Evolutionary conservation across 1,284 basidiomycete species (phyloP).

Genomic region (Apiotrichum mycotoxinovorans): DNA sequence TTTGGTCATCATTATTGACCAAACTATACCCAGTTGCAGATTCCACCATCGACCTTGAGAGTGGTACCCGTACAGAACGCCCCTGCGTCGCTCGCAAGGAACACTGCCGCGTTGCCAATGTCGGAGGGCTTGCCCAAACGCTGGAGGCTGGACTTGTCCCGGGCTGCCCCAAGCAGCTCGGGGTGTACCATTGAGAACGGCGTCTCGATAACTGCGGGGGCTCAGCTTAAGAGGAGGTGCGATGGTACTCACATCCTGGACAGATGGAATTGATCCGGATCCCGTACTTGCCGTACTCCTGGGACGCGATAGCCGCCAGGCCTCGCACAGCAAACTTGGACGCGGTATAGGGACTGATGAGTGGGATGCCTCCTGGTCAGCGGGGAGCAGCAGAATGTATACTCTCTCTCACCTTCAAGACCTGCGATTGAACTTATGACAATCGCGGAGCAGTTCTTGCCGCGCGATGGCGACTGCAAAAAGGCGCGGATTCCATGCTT

Average conservation of each 20-base stretch:
- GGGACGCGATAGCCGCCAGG: constrained; percentile 24
- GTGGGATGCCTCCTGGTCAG: constrained; percentile 22
- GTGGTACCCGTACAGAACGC: constrained; percentile 27
- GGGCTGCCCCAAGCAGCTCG: constrained; percentile 11
- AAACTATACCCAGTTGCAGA: background rate
- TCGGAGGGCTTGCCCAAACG: constrained; percentile 30
- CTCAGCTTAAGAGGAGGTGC: background rate
- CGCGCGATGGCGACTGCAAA: constrained; percentile 19
- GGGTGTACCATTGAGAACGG: constrained; percentile 14
- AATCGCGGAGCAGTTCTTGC: constrained; percentile 28
- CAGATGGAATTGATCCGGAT: constrained; percentile 34
- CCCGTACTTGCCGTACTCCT: constrained; percentile 28
- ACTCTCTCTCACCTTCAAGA: constrained; percentile 17
- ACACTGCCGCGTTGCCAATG: constrained; percentile 28
- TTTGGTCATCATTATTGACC: too few relatives aligned
- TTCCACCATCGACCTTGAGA: constrained; percentile 30
- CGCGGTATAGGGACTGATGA: constrained; percentile 30
- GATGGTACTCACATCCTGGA: constrained; percentile 18
- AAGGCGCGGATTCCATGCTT: constrained; percentile 25
- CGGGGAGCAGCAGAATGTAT: too few relatives aligned
- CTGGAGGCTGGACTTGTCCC: constrained; percentile 18
- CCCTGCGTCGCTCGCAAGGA: constrained; percentile 24
- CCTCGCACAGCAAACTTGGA: constrained; percentile 37
- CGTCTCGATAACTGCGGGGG: constrained; percentile 15
- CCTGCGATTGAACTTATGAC: constrained; percentile 29